Evolutionary conservation across 495 filamentous ascomycete genomes (phyloP).

Genomic region (Letharia lupina): DNA sequence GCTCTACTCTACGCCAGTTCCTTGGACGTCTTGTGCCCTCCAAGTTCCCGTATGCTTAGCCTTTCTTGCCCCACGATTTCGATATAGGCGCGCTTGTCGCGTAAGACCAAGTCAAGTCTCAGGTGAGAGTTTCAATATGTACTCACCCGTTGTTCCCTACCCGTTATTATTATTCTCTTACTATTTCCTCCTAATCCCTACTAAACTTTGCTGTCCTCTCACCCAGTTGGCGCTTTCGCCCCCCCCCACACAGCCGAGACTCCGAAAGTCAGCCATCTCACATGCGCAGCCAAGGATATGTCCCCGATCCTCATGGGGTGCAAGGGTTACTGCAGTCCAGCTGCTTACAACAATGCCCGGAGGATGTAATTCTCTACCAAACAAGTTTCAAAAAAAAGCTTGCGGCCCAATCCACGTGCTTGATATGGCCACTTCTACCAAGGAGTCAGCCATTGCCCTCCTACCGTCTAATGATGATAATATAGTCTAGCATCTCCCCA

Average conservation of each 20-base stretch:
- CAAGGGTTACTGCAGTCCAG: not conserved
- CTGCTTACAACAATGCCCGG: not conserved
- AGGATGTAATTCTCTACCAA: not conserved
- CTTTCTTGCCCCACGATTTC: not conserved
- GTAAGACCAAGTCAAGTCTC: not conserved
- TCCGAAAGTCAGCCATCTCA: not conserved
- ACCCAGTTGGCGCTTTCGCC: not conserved
- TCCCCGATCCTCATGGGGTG: not conserved
- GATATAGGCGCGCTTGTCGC: constrained; percentile 6
- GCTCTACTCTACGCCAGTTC: no score
- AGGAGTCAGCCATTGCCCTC: not conserved
- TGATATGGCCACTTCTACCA: not conserved
- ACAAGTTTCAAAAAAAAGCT: constrained; percentile 5
- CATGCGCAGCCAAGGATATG: constrained; percentile 6
- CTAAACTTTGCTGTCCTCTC: not conserved
- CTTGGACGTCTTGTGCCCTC: no score
- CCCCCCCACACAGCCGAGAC: not conserved
- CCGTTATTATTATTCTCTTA: not conserved
- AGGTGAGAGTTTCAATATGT: not conserved
- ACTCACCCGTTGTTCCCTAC: not conserved
- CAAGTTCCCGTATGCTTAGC: not conserved
- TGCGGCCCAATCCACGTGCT: constrained; percentile 4
- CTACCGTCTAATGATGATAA: constrained; percentile 8
- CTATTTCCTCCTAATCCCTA: not conserved
- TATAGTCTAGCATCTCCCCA: constrained; percentile 12